phyloP scores from a whole-genome alignment of 2,329 filamentous ascomycete genomes.

The Aspergillus fumigatus region DNA sequence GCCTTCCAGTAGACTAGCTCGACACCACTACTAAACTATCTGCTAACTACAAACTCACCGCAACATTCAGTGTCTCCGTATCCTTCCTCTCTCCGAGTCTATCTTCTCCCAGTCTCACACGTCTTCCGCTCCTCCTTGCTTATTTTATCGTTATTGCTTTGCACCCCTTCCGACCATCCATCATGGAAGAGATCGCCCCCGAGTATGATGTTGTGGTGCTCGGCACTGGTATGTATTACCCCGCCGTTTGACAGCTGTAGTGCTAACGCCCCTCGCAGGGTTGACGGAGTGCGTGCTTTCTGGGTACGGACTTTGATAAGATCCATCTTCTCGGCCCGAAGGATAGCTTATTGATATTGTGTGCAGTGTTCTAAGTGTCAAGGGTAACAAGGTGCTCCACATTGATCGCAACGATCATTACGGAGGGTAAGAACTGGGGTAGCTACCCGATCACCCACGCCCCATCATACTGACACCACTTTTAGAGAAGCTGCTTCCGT shows the following conservation, averaged over 20 bases:
- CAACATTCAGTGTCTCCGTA: slow-evolving; percentile 1
- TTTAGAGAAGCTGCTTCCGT: slow-evolving; percentile 86
- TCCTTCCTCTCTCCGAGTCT: slow-evolving; percentile 9
- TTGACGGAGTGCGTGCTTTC: slow-evolving; percentile 98
- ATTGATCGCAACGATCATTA: slow-evolving; percentile 99
- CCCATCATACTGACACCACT: slow-evolving; percentile 23
- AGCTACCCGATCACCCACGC: slow-evolving; percentile 14
- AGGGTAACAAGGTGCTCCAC: slow-evolving; percentile 98
- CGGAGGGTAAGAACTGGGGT: slow-evolving; percentile 67
- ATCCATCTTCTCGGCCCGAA: slow-evolving; percentile 13
- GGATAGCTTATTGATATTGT: slow-evolving; percentile 7
- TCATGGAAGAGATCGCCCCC: slow-evolving; percentile 96
- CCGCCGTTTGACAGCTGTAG: slow-evolving; percentile 27
- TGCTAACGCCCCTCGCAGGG: slow-evolving; percentile 52
- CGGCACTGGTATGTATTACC: slow-evolving; percentile 74
- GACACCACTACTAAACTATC: neutral
- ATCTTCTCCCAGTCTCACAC: slow-evolving; percentile 11
- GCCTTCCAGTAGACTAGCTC: neutral
- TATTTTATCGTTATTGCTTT: slow-evolving; percentile 3
- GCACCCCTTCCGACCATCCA: slow-evolving; percentile 26
- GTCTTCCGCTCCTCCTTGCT: slow-evolving; percentile 9
- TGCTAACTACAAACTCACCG: neutral
- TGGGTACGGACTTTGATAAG: slow-evolving; percentile 57
- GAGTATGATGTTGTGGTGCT: slow-evolving; percentile 99
- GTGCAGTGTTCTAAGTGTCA: slow-evolving; percentile 84